Evolutionary conservation across 1,139 yeast species (phyloP).

Genomic region (Taphrina pruni): DNA sequence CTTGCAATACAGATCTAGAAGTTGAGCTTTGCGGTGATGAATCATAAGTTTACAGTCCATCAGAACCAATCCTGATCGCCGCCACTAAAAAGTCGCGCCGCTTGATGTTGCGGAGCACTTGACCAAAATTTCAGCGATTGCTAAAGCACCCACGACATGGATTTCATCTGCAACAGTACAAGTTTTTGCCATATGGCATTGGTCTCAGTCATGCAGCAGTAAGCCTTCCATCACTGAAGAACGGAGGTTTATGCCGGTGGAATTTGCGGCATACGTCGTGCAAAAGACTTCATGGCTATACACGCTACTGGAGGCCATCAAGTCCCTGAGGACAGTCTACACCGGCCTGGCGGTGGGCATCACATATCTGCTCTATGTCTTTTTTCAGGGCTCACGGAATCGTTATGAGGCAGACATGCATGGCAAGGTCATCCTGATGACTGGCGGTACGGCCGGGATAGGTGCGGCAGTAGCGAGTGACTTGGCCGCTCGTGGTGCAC

Average conservation of each 20-base stretch:
- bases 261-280: conserved; percentile 31
- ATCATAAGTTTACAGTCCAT: no score
- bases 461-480: conserved; percentile 80
- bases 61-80: neutral
- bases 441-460: conserved; percentile 91
- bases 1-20: no score
- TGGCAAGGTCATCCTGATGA: conserved; percentile 80
- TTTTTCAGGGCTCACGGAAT: conserved; percentile 53
- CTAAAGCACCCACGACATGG: no score
- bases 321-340: conserved; percentile 2
- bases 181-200: no score
- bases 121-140: neutral
- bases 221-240: neutral
- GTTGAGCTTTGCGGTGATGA: no score
- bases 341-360: neutral
- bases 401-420: conserved; percentile 93
- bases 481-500: conserved; percentile 83
- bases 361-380: conserved; percentile 16
- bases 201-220: neutral
- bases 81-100: neutral
- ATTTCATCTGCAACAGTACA: no score
- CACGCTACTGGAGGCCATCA: neutral
- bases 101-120: neutral
- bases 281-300: conserved; percentile 27
- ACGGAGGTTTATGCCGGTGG: conserved; percentile 30